Base-by-base conservation (phyloP, 2,329 filamentous ascomycete genomes). In the Calonectria henricotiae region DNA sequence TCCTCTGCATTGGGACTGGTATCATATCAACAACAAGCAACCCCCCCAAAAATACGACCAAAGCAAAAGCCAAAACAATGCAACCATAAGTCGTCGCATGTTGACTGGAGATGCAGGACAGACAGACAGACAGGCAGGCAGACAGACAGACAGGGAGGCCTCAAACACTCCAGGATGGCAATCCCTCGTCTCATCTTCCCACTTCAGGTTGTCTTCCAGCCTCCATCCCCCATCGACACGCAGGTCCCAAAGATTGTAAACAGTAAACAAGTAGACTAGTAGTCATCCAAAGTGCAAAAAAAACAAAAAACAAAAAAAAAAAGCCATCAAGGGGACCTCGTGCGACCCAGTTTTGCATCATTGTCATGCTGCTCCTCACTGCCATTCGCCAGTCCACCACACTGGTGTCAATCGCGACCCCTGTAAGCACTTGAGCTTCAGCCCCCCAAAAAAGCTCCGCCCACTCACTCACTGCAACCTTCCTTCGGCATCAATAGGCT, bases 301-400 rank as follows among this genome's bases (percentile, higher is more conserved):
- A 20, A 20, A 20, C 1, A 20, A 20, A 20, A 20, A 20, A 20
- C 1, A 20, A 20, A 20, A 20, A 20, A 7, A 39, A 58, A 13
- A 32, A 39, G 51, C 32, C 51, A 20, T 12, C 35, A 23, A 17
- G 51, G 32, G 23, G 23, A 20, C 35, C 23, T 39, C 12, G 20
- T 58, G 51, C 32, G 51, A 39, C 32, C 51, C 20, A 20, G 23
- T 32, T 2, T 25, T 25, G 51, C 51, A 37, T 37, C 55, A 44
- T 12, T 20, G 17, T 27, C 66, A 27, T 68, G 60, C 58, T 64
- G 30, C 43, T 44, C 67, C 44, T 5, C n/a, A 13, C 17, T 54
- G 12, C 51, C 32, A 68, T 68, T 68, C 51, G 67, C 51, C 51
- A 23, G 27, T 4, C 27, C 51, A 17, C 27, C 17, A 32, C 25